Conservation (phyloP, 768 basidiomycete species). For the Lentinula sp. region DNA sequence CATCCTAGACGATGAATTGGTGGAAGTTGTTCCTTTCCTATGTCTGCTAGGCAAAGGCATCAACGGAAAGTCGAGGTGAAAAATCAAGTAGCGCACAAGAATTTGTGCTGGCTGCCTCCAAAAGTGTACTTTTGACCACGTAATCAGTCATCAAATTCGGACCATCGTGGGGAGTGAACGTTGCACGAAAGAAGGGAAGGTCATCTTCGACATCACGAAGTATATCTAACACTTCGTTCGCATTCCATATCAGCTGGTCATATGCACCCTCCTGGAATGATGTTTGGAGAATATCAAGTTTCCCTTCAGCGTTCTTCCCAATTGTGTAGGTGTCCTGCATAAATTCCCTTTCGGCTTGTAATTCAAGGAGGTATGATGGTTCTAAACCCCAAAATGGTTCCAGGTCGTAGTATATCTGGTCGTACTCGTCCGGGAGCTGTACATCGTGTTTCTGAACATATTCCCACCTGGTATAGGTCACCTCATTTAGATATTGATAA, state of each 20-base stretch:
- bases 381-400: conserved; percentile 37
- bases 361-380: conserved; percentile 22
- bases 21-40: neutral
- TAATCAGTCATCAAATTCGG: conserved; percentile 29
- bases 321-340: conserved; percentile 28
- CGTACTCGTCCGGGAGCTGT: conserved; percentile 49
- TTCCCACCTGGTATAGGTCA: conserved; percentile 28
- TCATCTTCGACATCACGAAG: conserved; percentile 29
- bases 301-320: conserved; percentile 18
- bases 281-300: conserved; percentile 10
- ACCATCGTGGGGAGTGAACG: conserved; percentile 33
- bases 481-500: neutral
- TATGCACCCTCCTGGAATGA: conserved; percentile 11
- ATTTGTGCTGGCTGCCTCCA: conserved; percentile 25
- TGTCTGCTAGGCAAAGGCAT: neutral
- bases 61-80: neutral
- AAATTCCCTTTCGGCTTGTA: conserved; percentile 22
- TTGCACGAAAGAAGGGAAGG: conserved; percentile 34
- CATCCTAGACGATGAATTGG: conserved; percentile 22
- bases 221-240: conserved; percentile 18
- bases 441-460: conserved; percentile 40
- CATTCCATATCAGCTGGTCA: neutral
- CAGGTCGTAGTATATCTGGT: conserved; percentile 38
- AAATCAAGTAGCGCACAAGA: conserved; percentile 19
- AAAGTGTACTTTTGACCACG: conserved; percentile 20